Conservation (phyloP, 176 grass and related monocot genomes). For the Melocanna baccifera region DNA sequence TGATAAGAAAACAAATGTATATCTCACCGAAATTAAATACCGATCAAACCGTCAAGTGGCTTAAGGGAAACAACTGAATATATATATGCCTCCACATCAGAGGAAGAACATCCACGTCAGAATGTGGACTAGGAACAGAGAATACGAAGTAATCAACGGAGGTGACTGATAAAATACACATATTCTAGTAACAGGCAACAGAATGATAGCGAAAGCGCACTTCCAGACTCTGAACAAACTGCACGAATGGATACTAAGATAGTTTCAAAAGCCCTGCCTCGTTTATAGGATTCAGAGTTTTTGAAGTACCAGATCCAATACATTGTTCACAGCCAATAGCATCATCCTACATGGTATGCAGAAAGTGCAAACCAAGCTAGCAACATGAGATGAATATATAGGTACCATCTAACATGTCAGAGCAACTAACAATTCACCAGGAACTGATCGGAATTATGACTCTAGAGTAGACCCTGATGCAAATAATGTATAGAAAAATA, state of each 20-base stretch:
- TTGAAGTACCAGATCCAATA: not conserved
- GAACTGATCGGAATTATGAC: not conserved
- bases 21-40: not conserved
- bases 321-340: conserved; percentile 2
- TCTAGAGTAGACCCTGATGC: not conserved
- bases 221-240: not conserved
- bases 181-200: not conserved
- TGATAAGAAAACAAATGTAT: not conserved
- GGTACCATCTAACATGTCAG: not conserved
- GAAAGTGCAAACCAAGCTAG: not conserved
- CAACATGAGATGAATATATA: not conserved
- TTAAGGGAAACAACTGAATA: not conserved
- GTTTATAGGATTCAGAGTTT: not conserved
- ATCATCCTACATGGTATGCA: conserved; percentile 23
- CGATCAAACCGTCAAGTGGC: not conserved
- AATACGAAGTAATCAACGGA: not conserved
- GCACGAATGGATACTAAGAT: not conserved
- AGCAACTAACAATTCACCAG: not conserved
- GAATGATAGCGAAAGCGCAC: not conserved
- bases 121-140: not conserved
- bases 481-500: too few relatives aligned
- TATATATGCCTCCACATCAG: not conserved
- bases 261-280: not conserved
- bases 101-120: too few relatives aligned
- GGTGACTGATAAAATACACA: not conserved